These are phyloP conservation scores for Anacardium occidentale DNA, from an alignment of 345 rosid genomes.

Conservation along the genomic window DNA sequence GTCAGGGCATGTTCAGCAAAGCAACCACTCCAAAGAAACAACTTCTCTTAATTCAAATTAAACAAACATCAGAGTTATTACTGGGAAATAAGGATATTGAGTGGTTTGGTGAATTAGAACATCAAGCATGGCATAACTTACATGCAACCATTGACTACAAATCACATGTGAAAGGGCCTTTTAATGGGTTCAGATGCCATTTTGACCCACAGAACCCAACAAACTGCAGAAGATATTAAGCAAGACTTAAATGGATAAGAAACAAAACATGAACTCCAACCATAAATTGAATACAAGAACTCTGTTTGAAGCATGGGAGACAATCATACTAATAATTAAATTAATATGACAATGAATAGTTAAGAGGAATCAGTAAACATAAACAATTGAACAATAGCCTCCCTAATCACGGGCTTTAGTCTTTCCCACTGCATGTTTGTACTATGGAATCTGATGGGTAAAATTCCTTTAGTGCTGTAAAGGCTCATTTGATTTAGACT, in stretches of 20 bases:
- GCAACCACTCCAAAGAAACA: not conserved
- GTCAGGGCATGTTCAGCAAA: not conserved
- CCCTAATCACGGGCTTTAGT: constrained; percentile 12
- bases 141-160: constrained; percentile 6
- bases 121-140: constrained; percentile 5
- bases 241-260: not conserved
- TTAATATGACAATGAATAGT: constrained; percentile 14
- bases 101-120: constrained; percentile 3
- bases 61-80: not conserved
- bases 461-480: not conserved
- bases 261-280: not conserved
- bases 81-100: not conserved
- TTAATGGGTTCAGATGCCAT: constrained; percentile 9
- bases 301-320: constrained; percentile 6
- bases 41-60: not conserved
- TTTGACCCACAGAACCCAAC: constrained; percentile 22
- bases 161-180: constrained; percentile 28
- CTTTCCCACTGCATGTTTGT: constrained; percentile 14
- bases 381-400: constrained; percentile 13
- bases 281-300: constrained; percentile 8
- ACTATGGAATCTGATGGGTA: constrained; percentile 11
- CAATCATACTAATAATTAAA: not conserved
- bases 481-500: constrained; percentile 9
- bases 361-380: constrained; percentile 15
- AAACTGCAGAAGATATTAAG: not conserved